phyloP scores from a whole-genome alignment of 2,329 filamentous ascomycete genomes.

The Fusarium domesticum region DNA sequence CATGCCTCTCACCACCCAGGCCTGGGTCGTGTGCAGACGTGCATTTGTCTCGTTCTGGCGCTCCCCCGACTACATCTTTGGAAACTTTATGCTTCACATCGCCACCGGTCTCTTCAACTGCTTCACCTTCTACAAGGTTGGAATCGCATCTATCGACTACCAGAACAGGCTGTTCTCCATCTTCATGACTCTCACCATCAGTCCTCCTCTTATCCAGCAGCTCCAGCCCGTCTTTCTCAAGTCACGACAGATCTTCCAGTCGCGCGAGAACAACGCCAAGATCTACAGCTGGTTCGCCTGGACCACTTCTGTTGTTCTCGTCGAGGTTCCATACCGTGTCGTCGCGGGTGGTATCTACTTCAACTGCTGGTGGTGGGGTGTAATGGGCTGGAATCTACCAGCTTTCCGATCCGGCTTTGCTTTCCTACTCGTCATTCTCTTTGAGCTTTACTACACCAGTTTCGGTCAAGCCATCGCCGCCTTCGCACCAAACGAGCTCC shows the following conservation, averaged over 20 bases:
- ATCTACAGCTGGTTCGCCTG: slow-evolving; percentile 77
- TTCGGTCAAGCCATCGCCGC: slow-evolving; percentile 67
- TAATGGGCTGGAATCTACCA: slow-evolving; percentile 46
- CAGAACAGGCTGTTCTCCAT: slow-evolving; percentile 71
- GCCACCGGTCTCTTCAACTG: slow-evolving; percentile 65
- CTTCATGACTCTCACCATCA: slow-evolving; percentile 75
- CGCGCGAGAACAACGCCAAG: slow-evolving; percentile 71
- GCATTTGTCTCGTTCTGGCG: slow-evolving; percentile 64
- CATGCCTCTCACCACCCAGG: slow-evolving; percentile 55
- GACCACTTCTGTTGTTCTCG: slow-evolving; percentile 61
- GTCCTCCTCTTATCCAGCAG: slow-evolving; percentile 72
- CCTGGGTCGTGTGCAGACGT: slow-evolving; percentile 52
- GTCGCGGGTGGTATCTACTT: slow-evolving; percentile 54
- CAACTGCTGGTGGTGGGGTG: slow-evolving; percentile 56
- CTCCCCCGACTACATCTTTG: slow-evolving; percentile 59
- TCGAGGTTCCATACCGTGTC: slow-evolving; percentile 68
- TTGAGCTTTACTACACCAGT: slow-evolving; percentile 63
- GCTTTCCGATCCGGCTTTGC: slow-evolving; percentile 59
- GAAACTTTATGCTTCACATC: slow-evolving; percentile 61
- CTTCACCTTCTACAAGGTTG: slow-evolving; percentile 66
- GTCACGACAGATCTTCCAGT: slow-evolving; percentile 65
- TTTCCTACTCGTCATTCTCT: slow-evolving; percentile 63
- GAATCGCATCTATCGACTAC: slow-evolving; percentile 57
- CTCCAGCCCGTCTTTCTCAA: slow-evolving; percentile 70
- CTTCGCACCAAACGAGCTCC: slow-evolving; percentile 62